phyloP scores from a whole-genome alignment of 2,329 filamentous ascomycete species.

The Neophaeococcomyces mojaviensis region DNA sequence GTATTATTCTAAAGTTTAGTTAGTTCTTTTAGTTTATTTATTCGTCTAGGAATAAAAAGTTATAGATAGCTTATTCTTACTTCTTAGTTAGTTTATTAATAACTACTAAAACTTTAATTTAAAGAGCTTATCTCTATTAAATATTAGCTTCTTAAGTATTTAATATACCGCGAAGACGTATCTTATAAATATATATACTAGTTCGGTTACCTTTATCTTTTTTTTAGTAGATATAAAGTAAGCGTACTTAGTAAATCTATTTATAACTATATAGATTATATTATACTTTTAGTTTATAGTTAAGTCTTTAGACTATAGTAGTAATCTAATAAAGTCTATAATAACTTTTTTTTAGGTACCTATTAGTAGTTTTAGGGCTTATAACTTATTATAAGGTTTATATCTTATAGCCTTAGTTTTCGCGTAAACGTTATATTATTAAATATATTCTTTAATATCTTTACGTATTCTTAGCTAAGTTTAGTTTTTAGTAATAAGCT shows the following conservation, averaged over 20 bases:
- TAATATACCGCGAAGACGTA: not conserved
- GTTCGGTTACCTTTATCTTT: not conserved
- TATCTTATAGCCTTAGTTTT: conserved; percentile 10
- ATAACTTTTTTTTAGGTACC: conserved; percentile 22
- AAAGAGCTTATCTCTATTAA: conserved; percentile 7
- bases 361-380: conserved; percentile 11
- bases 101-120: conserved; percentile 8
- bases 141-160: conserved; percentile 1
- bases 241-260: not conserved
- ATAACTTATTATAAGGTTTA: conserved; percentile 11
- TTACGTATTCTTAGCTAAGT: conserved; percentile 8
- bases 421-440: conserved; percentile 9
- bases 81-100: conserved; percentile 5
- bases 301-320: not conserved
- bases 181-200: conserved; percentile 4
- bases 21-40: conserved; percentile 2
- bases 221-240: not conserved
- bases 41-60: conserved; percentile 1
- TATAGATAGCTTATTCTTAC: conserved; percentile 5
- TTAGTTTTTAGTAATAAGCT: conserved; percentile 10
- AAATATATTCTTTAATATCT: conserved; percentile 9
- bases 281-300: not conserved
- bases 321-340: not conserved
- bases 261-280: not conserved
- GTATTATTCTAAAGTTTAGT: conserved; percentile 5